Evolutionary conservation across 176 grass and related monocot species (phyloP).

Genomic region (Chrysopogon serrulatus): DNA sequence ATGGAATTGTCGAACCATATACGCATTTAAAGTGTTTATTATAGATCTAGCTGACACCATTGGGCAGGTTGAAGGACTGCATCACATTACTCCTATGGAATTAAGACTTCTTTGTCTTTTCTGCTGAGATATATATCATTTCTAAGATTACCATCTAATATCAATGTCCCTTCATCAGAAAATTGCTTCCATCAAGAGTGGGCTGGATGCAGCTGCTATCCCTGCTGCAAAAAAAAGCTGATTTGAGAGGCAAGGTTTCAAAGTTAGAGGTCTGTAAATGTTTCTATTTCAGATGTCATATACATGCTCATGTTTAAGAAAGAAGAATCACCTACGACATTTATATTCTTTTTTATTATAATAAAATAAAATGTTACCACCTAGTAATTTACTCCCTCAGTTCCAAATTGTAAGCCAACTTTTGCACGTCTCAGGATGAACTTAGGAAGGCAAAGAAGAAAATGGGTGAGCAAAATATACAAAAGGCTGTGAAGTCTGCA

Average conservation of each 20-base stretch:
- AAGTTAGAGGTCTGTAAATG: constrained; percentile 69
- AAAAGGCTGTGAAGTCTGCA: constrained; percentile 70
- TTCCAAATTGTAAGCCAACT: background rate
- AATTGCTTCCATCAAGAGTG: constrained; percentile 80
- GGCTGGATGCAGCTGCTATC: constrained; percentile 72
- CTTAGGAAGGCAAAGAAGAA: constrained; percentile 93
- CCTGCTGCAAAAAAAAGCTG: constrained; percentile 82
- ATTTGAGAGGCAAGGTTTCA: constrained; percentile 65
- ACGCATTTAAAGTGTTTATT: background rate
- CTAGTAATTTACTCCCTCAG: background rate
- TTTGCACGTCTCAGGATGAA: constrained; percentile 49
- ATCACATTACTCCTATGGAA: background rate
- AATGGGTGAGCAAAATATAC: constrained; percentile 77
- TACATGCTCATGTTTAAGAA: background rate
- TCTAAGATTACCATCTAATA: constrained; percentile 9
- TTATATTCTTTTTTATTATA: background rate
- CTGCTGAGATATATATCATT: background rate
- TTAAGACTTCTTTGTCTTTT: background rate
- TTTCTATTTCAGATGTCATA: background rate
- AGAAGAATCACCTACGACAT: background rate
- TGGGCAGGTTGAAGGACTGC: background rate
- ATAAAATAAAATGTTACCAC: background rate
- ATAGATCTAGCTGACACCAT: background rate
- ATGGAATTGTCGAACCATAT: background rate
- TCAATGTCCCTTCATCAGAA: constrained; percentile 51